Conservation (phyloP, 2,329 filamentous ascomycete species). For the Penicillium sp. region DNA sequence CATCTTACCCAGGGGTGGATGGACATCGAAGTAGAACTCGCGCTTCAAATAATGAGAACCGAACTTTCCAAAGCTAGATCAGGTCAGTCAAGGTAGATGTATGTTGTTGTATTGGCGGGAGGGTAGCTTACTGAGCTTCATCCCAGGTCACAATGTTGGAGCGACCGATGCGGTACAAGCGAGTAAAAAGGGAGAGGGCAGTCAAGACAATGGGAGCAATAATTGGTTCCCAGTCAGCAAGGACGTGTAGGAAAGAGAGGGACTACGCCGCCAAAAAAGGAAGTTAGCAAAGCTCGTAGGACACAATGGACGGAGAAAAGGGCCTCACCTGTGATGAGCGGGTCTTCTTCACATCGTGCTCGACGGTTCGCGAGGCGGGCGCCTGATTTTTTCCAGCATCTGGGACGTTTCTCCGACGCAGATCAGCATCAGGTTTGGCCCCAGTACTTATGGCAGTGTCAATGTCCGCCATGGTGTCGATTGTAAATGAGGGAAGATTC, state of each 20-base stretch:
- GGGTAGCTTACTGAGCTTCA: constrained; percentile 63
- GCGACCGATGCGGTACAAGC: constrained; percentile 63
- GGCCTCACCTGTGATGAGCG: constrained; percentile 32
- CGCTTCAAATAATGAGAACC: constrained; percentile 98
- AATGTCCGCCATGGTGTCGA: constrained; percentile 29
- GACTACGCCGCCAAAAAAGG: constrained; percentile 21
- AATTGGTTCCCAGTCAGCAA: constrained; percentile 59
- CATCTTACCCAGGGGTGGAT: constrained; percentile 97
- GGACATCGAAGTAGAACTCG: constrained; percentile 98
- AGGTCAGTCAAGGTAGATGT: constrained; percentile 2
- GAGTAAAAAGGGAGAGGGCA: constrained; percentile 60
- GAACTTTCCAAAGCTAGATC: constrained; percentile 64
- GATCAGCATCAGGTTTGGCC: constrained; percentile 32
- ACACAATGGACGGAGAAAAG: background rate
- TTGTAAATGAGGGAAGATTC: background rate
- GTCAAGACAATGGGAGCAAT: constrained; percentile 63
- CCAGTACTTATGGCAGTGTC: constrained; percentile 35
- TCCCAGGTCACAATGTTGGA: constrained; percentile 72
- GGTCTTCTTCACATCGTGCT: constrained; percentile 34
- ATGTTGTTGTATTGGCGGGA: background rate
- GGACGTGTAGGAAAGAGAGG: constrained; percentile 34
- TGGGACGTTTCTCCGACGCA: constrained; percentile 43
- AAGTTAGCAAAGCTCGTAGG: constrained; percentile 1
- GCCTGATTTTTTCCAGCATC: constrained; percentile 28
- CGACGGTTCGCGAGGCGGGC: constrained; percentile 14